These are phyloP conservation scores for Dillenia turbinata DNA, from an alignment of 164 flowering plant species.

Conservation along the genomic window DNA sequence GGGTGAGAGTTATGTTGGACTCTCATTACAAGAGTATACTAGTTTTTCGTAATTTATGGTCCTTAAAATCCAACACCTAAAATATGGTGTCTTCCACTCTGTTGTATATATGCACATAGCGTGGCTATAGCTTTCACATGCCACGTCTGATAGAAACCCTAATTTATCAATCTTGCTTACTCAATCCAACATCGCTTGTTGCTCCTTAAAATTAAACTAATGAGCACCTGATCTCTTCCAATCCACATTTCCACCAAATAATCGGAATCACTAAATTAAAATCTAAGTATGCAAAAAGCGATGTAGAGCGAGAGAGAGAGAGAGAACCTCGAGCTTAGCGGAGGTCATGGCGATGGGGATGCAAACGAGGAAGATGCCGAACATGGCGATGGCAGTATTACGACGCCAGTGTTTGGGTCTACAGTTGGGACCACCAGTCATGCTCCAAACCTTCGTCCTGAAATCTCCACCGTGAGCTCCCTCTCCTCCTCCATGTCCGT, in stretches of 20 bases:
- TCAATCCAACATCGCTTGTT: background rate
- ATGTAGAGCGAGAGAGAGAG: background rate
- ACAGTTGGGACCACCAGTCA: conserved; percentile 88
- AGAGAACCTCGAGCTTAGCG: conserved; percentile 83
- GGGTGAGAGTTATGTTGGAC: too few relatives aligned
- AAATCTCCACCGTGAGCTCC: conserved; percentile 61
- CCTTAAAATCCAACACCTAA: too few relatives aligned
- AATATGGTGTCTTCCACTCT: too few relatives aligned
- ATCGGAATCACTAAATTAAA: background rate
- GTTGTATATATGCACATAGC: too few relatives aligned
- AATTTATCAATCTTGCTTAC: background rate
- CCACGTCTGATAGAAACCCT: background rate
- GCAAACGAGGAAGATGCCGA: conserved; percentile 70
- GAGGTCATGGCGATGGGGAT: conserved; percentile 92
- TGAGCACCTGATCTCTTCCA: background rate
- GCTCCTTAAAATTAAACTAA: background rate
- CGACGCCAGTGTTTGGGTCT: conserved; percentile 91
- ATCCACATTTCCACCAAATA: background rate
- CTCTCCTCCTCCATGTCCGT: conserved; percentile 40
- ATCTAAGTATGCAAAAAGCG: background rate
- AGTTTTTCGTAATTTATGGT: too few relatives aligned
- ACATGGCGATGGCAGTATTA: conserved; percentile 91
- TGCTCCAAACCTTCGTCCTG: conserved; percentile 85
- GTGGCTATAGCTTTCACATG: background rate
- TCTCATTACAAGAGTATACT: too few relatives aligned